Evolutionary conservation across 371 early-diverging fungal species (phyloP), one percentile per base, ranked within the genome.

Genomic region (Mucor indicus): DNA sequence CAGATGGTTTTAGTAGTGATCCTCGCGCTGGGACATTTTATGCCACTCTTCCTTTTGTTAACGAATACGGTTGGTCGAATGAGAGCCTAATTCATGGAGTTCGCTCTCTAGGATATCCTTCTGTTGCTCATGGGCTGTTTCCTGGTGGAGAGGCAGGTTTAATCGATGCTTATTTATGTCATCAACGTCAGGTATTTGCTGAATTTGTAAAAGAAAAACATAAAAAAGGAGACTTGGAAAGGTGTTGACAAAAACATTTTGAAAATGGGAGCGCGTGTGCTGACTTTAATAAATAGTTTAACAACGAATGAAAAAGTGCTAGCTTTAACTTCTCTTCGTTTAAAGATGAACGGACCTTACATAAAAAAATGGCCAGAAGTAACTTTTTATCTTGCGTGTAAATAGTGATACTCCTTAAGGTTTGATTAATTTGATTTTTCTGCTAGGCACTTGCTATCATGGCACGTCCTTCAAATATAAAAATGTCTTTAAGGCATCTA

Each of bases 361-460:
- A 68, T 84, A 15, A 50, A 69, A 19, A 80, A 75, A 20, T 95
- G 96, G 96, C 91, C 89, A 6, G 88, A 92, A 56, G 84, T 83
- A 65, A n/a, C n/a, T n/a, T n/a, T n/a, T n/a, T n/a, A n/a, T n/a
- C n/a, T n/a, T 27, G 11, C 29, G 7, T 7, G 11, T 11, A 7
- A 27, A 27, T 27, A 27, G 11, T 27, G 29, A 20, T 7, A 42
- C 22, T 38, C 30, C 12, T 20, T 3, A 23, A 39, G 10, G 19
- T 29, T n/a, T n/a, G n/a, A n/a, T n/a, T n/a, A n/a, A n/a, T n/a
- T n/a, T n/a, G n/a, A n/a, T n/a, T n/a, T n/a, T n/a, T n/a, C n/a
- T n/a, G n/a, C n/a, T n/a, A 89, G 79, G 95, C 93, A 4, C 69
- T 88, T 31, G 86, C 91, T 0, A 66, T 93, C 30, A 80, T 94